These are phyloP conservation scores for Paxillus ammoniavirescens DNA, from an alignment of 768 basidiomycete genomes.

Conservation along the genomic window DNA sequence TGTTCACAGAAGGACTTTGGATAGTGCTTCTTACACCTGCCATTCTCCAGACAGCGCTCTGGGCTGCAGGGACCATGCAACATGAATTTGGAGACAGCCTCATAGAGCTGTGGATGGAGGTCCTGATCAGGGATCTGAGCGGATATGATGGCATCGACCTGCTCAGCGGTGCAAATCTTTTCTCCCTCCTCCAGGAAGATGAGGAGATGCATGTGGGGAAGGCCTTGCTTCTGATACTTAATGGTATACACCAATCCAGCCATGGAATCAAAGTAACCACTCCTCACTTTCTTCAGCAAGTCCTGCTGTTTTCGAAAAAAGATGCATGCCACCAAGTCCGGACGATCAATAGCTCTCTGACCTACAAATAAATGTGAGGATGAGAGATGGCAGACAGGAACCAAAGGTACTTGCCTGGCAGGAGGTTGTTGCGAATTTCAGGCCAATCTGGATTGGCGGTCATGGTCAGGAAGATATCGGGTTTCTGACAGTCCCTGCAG, in stretches of 20 bases:
- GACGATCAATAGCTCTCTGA: no score
- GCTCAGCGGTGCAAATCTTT: conserved; percentile 35
- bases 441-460: no score
- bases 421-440: no score
- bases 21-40: conserved; percentile 42
- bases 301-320: conserved; percentile 34
- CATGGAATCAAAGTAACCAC: conserved; percentile 39
- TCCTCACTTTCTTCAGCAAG: conserved; percentile 35
- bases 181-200: conserved; percentile 34
- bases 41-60: conserved; percentile 13
- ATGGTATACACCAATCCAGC: conserved; percentile 48
- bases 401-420: no score
- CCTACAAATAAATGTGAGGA: no score
- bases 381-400: no score
- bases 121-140: conserved; percentile 41
- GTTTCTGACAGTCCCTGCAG: no score
- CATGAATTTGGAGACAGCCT: background rate
- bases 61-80: no score
- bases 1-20: conserved; percentile 29
- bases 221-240: conserved; percentile 56
- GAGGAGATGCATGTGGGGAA: conserved; percentile 52
- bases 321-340: no score
- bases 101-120: no score
- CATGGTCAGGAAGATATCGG: no score
- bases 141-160: conserved; percentile 40